Evolutionary conservation across 176 grass and related monocot species (phyloP).

Genomic region (Musa acuminata): DNA sequence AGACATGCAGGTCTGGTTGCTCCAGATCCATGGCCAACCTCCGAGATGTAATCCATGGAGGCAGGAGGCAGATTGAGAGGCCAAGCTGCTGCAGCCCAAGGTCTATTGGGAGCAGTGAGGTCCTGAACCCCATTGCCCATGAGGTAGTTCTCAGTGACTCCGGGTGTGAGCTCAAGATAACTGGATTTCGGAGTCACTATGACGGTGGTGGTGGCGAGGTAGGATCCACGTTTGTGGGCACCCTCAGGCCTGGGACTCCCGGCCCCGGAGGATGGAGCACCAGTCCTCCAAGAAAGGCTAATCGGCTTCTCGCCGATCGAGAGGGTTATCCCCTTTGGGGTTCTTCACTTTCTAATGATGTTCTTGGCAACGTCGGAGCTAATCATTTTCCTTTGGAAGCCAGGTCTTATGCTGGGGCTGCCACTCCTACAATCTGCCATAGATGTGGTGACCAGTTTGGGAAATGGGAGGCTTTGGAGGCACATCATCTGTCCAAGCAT

Average conservation of each 20-base stretch:
- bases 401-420: neutral
- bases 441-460: slow-evolving; percentile 40
- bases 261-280: slow-evolving; percentile 33
- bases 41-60: slow-evolving; percentile 40
- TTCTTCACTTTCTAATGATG: slow-evolving; percentile 7
- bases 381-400: neutral
- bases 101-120: slow-evolving; percentile 34
- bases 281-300: slow-evolving; percentile 30
- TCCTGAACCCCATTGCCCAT: slow-evolving; percentile 23
- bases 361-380: slow-evolving; percentile 8
- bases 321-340: slow-evolving; percentile 20
- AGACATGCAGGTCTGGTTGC: slow-evolving; percentile 45
- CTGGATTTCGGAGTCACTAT: slow-evolving; percentile 24
- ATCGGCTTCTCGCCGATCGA: slow-evolving; percentile 15
- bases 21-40: slow-evolving; percentile 68
- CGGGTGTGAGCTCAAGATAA: slow-evolving; percentile 27
- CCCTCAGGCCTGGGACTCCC: slow-evolving; percentile 27
- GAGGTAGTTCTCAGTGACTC: slow-evolving; percentile 26
- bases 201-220: slow-evolving; percentile 16
- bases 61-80: slow-evolving; percentile 20
- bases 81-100: slow-evolving; percentile 30
- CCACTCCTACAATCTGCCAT: slow-evolving; percentile 26
- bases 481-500: slow-evolving; percentile 63
- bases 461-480: slow-evolving; percentile 36
- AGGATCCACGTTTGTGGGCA: slow-evolving; percentile 24